phyloP scores from a whole-genome alignment of 2,329 filamentous ascomycete genomes.

The Apiospora malaysiana region DNA sequence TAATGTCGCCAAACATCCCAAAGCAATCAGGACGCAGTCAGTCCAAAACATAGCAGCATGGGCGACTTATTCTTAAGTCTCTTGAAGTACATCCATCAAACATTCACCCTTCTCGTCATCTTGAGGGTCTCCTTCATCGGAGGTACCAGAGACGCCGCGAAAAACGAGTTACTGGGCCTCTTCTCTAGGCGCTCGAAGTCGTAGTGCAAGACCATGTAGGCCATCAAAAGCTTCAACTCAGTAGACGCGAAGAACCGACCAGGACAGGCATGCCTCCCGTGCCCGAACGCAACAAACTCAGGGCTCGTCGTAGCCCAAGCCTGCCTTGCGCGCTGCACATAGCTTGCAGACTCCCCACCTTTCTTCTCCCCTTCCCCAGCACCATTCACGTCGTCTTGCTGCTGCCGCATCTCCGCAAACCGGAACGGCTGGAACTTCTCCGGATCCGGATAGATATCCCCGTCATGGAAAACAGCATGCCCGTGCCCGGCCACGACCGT shows the following conservation, averaged over 20 bases:
- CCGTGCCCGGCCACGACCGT: conserved; percentile 36
- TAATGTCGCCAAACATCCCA: no score
- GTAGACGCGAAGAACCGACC: conserved; percentile 46
- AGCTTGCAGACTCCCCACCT: conserved; percentile 2
- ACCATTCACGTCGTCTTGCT: not conserved
- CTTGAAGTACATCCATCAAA: no score
- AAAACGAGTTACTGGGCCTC: conserved; percentile 41
- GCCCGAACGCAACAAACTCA: conserved; percentile 43
- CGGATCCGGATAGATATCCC: conserved; percentile 54
- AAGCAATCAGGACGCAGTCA: no score
- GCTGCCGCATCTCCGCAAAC: conserved; percentile 29
- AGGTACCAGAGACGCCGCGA: conserved; percentile 36
- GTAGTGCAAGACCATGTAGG: conserved; percentile 34
- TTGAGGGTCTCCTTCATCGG: conserved; percentile 37
- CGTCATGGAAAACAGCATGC: conserved; percentile 43
- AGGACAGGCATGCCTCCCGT: conserved; percentile 47
- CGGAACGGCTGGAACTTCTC: conserved; percentile 34
- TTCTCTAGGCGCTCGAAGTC: conserved; percentile 33
- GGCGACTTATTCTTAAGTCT: no score
- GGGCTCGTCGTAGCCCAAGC: conserved; percentile 39
- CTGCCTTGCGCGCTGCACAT: conserved; percentile 31
- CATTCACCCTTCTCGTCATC: not conserved
- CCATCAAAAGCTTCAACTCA: conserved; percentile 43
- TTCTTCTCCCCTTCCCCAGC: not conserved
- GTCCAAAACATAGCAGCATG: no score